A percentile compares a stretch with the other conserved stretches of the same genome.
phyloP scores from a whole-genome alignment of 1,284 basidiomycete genomes.

The Ganoderma lucidum region DNA sequence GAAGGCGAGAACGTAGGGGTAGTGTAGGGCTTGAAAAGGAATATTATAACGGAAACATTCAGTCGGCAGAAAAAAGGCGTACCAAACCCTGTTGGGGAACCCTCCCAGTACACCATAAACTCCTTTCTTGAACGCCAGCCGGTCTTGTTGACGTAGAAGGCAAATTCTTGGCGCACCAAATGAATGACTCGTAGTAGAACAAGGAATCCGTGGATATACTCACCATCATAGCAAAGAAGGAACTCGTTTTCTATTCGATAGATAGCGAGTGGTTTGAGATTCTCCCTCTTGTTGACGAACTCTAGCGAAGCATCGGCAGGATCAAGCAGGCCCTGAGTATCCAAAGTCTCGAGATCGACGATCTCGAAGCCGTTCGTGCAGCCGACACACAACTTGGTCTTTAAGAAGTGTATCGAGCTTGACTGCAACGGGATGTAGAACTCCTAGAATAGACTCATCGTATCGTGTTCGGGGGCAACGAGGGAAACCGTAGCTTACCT shows the following conservation, averaged over 20 bases:
- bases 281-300: slow-evolving; percentile 90
- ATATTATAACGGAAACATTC: neutral
- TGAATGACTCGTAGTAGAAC: slow-evolving; percentile 14
- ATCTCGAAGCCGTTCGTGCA: slow-evolving; percentile 99
- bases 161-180: slow-evolving; percentile 79
- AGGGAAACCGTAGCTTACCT: slow-evolving; percentile 58
- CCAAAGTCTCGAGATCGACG: slow-evolving; percentile 96
- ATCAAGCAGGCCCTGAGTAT: slow-evolving; percentile 96
- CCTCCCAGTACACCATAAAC: slow-evolving; percentile 99
- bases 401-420: slow-evolving; percentile 96
- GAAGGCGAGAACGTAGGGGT: slow-evolving; percentile 97
- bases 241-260: slow-evolving; percentile 98
- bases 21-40: slow-evolving; percentile 80
- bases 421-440: slow-evolving; percentile 99
- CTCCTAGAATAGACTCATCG: slow-evolving; percentile 62
- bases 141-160: slow-evolving; percentile 98
- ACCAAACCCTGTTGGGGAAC: slow-evolving; percentile 94
- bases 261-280: slow-evolving; percentile 92
- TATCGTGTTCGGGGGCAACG: neutral
- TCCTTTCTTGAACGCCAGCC: slow-evolving; percentile 91
- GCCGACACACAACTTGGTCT: slow-evolving; percentile 97
- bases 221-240: slow-evolving; percentile 96
- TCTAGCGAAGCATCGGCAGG: slow-evolving; percentile 92
- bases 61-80: slow-evolving; percentile 39
- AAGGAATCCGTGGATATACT: slow-evolving; percentile 39